These are phyloP conservation scores for Xylariales sp. DNA, from an alignment of 2,329 filamentous ascomycete genomes.

Conservation along the genomic window DNA sequence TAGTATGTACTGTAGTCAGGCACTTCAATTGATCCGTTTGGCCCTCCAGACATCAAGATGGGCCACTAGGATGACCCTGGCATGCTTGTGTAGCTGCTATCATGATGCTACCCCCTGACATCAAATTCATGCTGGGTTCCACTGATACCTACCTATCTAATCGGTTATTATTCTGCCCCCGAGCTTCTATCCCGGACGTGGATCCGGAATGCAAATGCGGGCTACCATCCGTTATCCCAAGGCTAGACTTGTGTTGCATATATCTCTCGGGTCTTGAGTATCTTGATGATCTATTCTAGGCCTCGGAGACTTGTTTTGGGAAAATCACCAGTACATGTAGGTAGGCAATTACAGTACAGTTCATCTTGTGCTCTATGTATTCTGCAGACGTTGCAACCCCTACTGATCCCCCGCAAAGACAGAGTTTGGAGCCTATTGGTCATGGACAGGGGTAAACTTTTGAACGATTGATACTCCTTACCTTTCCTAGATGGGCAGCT, in stretches of 20 bases:
- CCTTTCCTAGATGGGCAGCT: no score
- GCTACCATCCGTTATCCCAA: not conserved
- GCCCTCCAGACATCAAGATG: no score
- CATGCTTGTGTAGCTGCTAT: not conserved
- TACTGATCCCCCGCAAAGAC: not conserved
- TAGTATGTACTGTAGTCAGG: no score
- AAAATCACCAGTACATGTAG: no score
- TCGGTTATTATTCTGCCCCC: slow-evolving; percentile 5
- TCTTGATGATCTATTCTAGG: no score
- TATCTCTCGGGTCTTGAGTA: no score
- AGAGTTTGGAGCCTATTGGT: slow-evolving; percentile 2
- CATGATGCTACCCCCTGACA: not conserved
- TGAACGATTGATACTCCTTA: slow-evolving; percentile 1
- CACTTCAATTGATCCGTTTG: no score
- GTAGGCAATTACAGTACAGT: no score
- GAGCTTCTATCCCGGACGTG: slow-evolving; percentile 1
- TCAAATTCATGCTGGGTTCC: not conserved
- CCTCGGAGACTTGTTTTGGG: no score
- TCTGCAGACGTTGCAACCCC: not conserved
- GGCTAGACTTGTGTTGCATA: not conserved
- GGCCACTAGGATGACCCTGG: no score
- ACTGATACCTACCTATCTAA: not conserved
- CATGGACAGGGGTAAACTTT: slow-evolving; percentile 7
- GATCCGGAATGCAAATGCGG: not conserved
- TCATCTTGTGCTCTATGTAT: not conserved